Conservation (phyloP, 345 rosid species). For the Trapa incisa region DNA sequence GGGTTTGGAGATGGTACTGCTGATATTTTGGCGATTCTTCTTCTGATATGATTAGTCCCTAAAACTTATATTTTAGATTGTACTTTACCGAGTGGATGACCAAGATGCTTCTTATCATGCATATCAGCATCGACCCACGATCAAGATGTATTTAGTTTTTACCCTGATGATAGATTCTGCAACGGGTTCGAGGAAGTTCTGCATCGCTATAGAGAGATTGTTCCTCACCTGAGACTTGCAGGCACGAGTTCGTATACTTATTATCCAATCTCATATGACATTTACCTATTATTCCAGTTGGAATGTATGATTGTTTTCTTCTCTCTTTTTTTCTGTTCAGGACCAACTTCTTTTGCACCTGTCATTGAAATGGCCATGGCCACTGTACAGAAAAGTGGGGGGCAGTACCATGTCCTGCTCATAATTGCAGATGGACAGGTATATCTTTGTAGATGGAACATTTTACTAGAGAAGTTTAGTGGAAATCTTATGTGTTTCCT, state of each 20-base stretch:
- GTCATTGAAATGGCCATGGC: constrained; percentile 87
- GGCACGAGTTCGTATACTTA: constrained; percentile 24
- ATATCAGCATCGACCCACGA: constrained; percentile 85
- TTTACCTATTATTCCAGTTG: background rate
- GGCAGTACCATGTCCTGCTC: constrained; percentile 86
- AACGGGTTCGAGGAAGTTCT: constrained; percentile 94
- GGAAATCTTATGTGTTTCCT: background rate
- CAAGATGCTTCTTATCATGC: constrained; percentile 4
- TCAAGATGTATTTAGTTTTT: constrained; percentile 83
- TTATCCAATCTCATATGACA: constrained; percentile 1
- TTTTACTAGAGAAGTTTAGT: background rate
- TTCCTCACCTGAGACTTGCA: constrained; percentile 75
- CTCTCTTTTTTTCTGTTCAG: constrained; percentile 21
- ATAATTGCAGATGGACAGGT: constrained; percentile 99
- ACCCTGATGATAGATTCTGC: constrained; percentile 50
- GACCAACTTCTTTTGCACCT: constrained; percentile 96
- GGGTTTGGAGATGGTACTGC: constrained; percentile 92
- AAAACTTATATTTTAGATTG: too few relatives aligned
- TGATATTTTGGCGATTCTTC: background rate
- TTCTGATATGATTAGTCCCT: background rate
- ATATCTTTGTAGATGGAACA: constrained; percentile 5
- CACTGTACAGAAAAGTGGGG: constrained; percentile 78
- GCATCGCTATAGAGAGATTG: constrained; percentile 59
- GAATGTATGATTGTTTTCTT: background rate
- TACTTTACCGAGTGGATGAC: constrained; percentile 1